Evolutionary conservation across 148 eudicot genomes (phyloP).

Genomic region (Camellia sinensis): DNA sequence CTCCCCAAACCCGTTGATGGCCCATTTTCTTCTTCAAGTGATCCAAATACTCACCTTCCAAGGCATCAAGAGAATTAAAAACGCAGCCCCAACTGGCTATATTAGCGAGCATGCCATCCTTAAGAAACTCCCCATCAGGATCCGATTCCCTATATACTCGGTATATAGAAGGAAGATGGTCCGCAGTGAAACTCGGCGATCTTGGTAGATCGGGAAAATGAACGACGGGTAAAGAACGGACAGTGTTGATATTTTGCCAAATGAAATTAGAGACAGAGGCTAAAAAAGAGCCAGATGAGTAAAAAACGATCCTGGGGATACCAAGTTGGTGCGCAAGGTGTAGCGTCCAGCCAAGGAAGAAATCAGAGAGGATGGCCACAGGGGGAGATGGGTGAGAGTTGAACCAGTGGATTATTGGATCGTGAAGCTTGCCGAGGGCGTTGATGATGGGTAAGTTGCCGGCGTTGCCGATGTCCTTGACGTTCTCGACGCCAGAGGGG

Average conservation of each 20-base stretch:
- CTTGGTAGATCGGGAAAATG: constrained; percentile 38
- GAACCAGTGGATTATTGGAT: constrained; percentile 49
- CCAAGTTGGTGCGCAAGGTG: constrained; percentile 35
- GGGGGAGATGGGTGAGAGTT: constrained; percentile 48
- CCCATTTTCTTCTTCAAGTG: constrained; percentile 26
- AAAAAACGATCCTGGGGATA: constrained; percentile 50
- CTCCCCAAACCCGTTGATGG: constrained; percentile 34
- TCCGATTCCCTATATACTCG: constrained; percentile 32
- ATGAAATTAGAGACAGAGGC: constrained; percentile 15
- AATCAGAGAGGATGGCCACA: constrained; percentile 55
- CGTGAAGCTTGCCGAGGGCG: constrained; percentile 41
- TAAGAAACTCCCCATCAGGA: constrained; percentile 22
- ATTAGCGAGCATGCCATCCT: constrained; percentile 36
- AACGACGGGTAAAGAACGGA: background rate
- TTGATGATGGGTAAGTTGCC: constrained; percentile 44
- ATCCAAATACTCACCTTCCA: constrained; percentile 49
- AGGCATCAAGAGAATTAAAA: constrained; percentile 34
- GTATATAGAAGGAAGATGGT: constrained; percentile 47
- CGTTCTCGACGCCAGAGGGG: constrained; percentile 54
- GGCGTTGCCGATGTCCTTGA: constrained; percentile 44
- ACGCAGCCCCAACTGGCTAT: constrained; percentile 42
- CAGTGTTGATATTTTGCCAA: constrained; percentile 18
- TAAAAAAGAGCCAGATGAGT: constrained; percentile 30
- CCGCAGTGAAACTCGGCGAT: constrained; percentile 33
- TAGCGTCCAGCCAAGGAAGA: constrained; percentile 66